Evolutionary conservation across 768 basidiomycete genomes (phyloP).

Genomic region (Kwoniella shandongensis): DNA sequence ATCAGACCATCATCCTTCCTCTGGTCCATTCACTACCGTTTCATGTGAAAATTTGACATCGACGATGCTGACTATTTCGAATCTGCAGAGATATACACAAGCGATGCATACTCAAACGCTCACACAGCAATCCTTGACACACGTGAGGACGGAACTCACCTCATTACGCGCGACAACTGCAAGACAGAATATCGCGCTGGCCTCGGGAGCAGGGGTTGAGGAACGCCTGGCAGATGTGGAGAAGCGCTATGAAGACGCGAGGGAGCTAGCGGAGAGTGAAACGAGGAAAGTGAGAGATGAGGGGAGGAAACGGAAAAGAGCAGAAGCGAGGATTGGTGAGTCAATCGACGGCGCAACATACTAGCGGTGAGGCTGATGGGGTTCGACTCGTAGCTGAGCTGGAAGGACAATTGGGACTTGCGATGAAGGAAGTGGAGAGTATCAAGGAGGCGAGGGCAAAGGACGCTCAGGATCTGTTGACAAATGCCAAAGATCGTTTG

Average conservation of each 20-base stretch:
- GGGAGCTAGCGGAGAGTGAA: slow-evolving; percentile 36
- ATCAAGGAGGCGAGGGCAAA: slow-evolving; percentile 43
- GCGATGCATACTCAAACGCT: slow-evolving; percentile 49
- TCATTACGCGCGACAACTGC: slow-evolving; percentile 34
- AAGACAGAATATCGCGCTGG: slow-evolving; percentile 39
- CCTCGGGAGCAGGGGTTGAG: slow-evolving; percentile 38
- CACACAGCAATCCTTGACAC: slow-evolving; percentile 51
- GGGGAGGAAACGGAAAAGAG: slow-evolving; percentile 35
- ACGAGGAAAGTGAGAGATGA: slow-evolving; percentile 38
- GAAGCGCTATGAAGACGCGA: slow-evolving; percentile 39
- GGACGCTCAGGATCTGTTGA: slow-evolving; percentile 44
- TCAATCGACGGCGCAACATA: not conserved
- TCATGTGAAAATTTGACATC: too few relatives aligned
- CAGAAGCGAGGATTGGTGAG: slow-evolving; percentile 43
- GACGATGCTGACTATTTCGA: not conserved
- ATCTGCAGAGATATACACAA: slow-evolving; percentile 47
- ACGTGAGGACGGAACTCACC: slow-evolving; percentile 49
- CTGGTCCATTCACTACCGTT: too few relatives aligned
- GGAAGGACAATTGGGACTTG: slow-evolving; percentile 35
- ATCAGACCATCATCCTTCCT: too few relatives aligned
- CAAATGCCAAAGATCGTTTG: slow-evolving; percentile 45
- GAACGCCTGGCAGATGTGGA: slow-evolving; percentile 41
- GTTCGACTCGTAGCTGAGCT: slow-evolving; percentile 32
- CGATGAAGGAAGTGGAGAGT: slow-evolving; percentile 38
- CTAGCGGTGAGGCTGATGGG: not conserved